These are phyloP conservation scores for Kwoniella sp. DNA, from an alignment of 768 basidiomycete genomes.

Conservation along the genomic window DNA sequence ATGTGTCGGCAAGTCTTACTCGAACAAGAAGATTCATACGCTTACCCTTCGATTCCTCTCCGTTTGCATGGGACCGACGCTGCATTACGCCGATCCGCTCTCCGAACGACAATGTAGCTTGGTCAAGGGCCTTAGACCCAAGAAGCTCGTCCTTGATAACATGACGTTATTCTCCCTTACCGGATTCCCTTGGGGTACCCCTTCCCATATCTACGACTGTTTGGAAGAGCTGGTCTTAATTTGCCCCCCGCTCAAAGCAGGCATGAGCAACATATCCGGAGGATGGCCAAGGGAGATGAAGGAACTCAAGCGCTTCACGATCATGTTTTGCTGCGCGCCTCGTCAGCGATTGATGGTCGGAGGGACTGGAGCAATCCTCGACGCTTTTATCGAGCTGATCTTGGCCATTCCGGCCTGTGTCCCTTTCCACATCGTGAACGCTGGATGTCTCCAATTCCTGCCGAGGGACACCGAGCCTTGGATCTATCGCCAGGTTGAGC, in stretches of 20 bases:
- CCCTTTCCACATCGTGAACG: too few species aligned
- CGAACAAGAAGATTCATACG: too few species aligned
- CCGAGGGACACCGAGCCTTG: neutral
- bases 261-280: neutral
- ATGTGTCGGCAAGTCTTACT: neutral
- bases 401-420: too few species aligned
- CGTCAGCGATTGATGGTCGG: too few species aligned
- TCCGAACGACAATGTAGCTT: neutral
- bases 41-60: too few species aligned
- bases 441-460: neutral
- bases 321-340: neutral
- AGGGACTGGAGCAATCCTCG: too few species aligned
- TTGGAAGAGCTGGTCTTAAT: constrained; percentile 1
- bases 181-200: neutral
- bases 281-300: neutral
- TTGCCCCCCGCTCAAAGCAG: neutral
- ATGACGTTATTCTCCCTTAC: neutral
- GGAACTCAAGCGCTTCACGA: neutral
- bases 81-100: too few species aligned
- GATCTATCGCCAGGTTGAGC: neutral
- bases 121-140: neutral
- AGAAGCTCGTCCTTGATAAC: neutral
- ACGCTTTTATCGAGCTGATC: too few species aligned
- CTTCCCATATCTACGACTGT: neutral
- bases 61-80: too few species aligned